Evolutionary conservation across 1,284 basidiomycete species (phyloP).

Genomic region (Abortiporus biennis): DNA sequence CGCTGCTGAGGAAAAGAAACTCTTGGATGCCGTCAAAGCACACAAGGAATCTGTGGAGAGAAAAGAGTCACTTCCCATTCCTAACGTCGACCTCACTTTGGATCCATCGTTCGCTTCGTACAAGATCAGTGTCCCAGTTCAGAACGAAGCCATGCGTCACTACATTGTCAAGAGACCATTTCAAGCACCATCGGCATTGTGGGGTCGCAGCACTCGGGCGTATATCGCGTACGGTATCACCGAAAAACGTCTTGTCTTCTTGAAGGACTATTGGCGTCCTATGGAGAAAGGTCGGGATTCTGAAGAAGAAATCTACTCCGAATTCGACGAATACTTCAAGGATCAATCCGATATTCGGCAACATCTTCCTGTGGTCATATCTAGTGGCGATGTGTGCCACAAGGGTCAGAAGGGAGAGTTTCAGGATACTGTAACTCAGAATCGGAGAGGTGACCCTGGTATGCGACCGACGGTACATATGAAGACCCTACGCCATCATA

Average conservation of each 20-base stretch:
- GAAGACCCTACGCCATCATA: slow-evolving; percentile 1
- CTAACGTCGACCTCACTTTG: not conserved
- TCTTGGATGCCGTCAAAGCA: not conserved
- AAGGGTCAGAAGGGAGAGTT: too few species aligned
- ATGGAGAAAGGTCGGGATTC: too few species aligned
- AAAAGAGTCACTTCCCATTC: not conserved
- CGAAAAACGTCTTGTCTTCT: slow-evolving; percentile 8
- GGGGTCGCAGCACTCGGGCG: slow-evolving; percentile 7
- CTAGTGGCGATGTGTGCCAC: too few species aligned
- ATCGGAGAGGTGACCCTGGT: too few species aligned
- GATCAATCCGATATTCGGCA: too few species aligned
- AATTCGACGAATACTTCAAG: too few species aligned
- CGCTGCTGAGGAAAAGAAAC: not conserved
- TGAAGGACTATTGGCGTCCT: too few species aligned
- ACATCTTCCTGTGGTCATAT: too few species aligned
- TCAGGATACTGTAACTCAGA: too few species aligned
- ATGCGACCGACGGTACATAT: too few species aligned
- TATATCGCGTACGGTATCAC: slow-evolving; percentile 8
- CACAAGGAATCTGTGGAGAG: not conserved
- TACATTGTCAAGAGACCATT: slow-evolving; percentile 7
- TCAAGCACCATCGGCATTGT: too few species aligned
- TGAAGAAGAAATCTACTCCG: too few species aligned
- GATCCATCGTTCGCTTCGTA: slow-evolving; percentile 1
- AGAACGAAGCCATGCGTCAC: not conserved
- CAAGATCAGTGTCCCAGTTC: not conserved